Percentiles rank a stretch among this genome's conserved stretches.
These are phyloP conservation scores for Fomitopsis serialis DNA, from an alignment of 768 basidiomycete genomes.

Conservation along the genomic window DNA sequence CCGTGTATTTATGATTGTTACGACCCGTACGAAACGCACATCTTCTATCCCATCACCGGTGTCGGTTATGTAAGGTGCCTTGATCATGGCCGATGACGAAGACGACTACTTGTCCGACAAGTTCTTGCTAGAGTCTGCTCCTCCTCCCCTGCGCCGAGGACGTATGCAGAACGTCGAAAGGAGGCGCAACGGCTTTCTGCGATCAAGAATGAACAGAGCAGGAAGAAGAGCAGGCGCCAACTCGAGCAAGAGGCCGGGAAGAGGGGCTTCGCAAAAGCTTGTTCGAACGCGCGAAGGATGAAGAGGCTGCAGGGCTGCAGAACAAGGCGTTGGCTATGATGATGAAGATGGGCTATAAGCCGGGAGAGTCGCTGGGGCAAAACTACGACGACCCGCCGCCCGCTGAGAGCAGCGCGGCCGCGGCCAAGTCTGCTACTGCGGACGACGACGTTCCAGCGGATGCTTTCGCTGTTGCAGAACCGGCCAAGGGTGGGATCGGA, in stretches of 20 bases:
- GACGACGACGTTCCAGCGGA: not conserved
- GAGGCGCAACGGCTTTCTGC: conserved; percentile 53
- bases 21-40: conserved; percentile 1
- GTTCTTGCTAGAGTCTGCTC: conserved; percentile 47
- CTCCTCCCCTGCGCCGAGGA: conserved; percentile 40
- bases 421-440: not conserved
- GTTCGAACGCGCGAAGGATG: conserved; percentile 70
- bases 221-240: conserved; percentile 57
- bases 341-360: conserved; percentile 93
- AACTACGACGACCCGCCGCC: conserved; percentile 19
- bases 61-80: conserved; percentile 7
- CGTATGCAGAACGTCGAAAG: conserved; percentile 68
- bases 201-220: conserved; percentile 64
- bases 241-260: conserved; percentile 71
- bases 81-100: conserved; percentile 63
- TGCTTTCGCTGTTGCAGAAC: not conserved
- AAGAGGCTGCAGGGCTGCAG: conserved; percentile 40
- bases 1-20: conserved; percentile 6
- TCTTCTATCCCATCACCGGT: not conserved
- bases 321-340: conserved; percentile 86
- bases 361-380: conserved; percentile 72
- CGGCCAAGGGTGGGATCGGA: not conserved
- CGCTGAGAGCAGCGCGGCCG: conserved; percentile 1
- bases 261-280: conserved; percentile 78
- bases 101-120: conserved; percentile 90